Evolutionary conservation across 2,329 filamentous ascomycete genomes (phyloP), one percentile per base, ranked within the genome.

Genomic region (Metarhizium guizhouense): DNA sequence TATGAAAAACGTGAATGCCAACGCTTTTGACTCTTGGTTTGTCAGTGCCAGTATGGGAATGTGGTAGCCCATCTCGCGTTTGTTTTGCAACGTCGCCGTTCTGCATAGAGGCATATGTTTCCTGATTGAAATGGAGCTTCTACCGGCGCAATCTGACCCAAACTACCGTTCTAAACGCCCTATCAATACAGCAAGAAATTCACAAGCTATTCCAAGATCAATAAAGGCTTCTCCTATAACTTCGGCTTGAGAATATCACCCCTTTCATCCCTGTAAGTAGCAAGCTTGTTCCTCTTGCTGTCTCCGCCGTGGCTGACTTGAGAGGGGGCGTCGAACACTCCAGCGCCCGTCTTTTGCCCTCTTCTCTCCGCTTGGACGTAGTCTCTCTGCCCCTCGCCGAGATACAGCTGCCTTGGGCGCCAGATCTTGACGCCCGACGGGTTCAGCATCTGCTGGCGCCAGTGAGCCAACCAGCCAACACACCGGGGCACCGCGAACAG

Each of bases 381-480:
- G 13, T 74, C 66, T 34, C 76, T 65, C 65, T 74, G 67, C 3
- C 69, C 67, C 53, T 75, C 70, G 16, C 76, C 76, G 1, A 77
- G 47, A 61, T 79, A 79, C 16, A 79, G 61, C 67, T 79, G 76
- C 49, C 76, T 64, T 0, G 76, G 76, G 1, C 76, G 63, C 73
- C 76, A 78, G 61, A 79, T 79, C 70, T 79, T 79, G 56, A 77
- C 76, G 3, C 74, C 75, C 0, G 68, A 64, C 0, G 69, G 65
- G 42, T 72, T 74, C 30, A 79, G 67, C 70, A 77, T 76, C 68
- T 74, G 72, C 64, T 79, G 76, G 18, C 76, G 71, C 76, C 76
- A 79, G 64, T 79, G 76, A 3, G 76, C 76, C 34, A 79, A 64
- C 76, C 76, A 79, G 29, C 76, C 76, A 2, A 77, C 76, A 52